Percentiles rank a stretch among this genome's conserved stretches.
phyloP scores from a whole-genome alignment of 2,329 filamentous ascomycete species.

The Pestalotiopsis sp. region DNA sequence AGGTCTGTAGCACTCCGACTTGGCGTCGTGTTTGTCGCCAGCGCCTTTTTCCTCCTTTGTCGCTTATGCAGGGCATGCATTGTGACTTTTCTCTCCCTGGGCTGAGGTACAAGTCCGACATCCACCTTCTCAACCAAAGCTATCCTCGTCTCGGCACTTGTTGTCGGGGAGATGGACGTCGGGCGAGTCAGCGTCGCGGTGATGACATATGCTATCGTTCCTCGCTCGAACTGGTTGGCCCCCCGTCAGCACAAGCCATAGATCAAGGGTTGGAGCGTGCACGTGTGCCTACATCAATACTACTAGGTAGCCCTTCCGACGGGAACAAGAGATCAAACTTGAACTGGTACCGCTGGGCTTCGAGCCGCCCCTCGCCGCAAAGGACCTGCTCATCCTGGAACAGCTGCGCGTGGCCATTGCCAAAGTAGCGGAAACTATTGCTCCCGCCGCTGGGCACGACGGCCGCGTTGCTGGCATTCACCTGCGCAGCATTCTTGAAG shows the following conservation, averaged over 20 bases:
- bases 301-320: conserved; percentile 75
- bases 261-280: conserved; percentile 3
- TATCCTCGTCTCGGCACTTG: conserved; percentile 80
- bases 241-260: conserved; percentile 18
- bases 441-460: conserved; percentile 38
- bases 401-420: conserved; percentile 77
- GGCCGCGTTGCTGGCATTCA: conserved; percentile 44
- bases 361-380: conserved; percentile 76
- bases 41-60: conserved; percentile 63
- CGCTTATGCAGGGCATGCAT: conserved; percentile 83
- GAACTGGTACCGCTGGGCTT: conserved; percentile 78
- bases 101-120: conserved; percentile 73
- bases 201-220: conserved; percentile 88
- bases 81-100: conserved; percentile 81
- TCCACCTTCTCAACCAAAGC: conserved; percentile 83
- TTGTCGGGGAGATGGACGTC: conserved; percentile 79
- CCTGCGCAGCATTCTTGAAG: conserved; percentile 68
- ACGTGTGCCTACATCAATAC: conserved; percentile 77
- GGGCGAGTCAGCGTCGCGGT: conserved; percentile 89
- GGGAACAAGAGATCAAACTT: conserved; percentile 76
- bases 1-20: conserved; percentile 36
- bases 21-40: conserved; percentile 48
- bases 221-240: conserved; percentile 80
- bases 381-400: conserved; percentile 83
- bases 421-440: conserved; percentile 61